phyloP scores from a whole-genome alignment of 2,329 filamentous ascomycete genomes.

The Atkinsonella hypoxylon region DNA sequence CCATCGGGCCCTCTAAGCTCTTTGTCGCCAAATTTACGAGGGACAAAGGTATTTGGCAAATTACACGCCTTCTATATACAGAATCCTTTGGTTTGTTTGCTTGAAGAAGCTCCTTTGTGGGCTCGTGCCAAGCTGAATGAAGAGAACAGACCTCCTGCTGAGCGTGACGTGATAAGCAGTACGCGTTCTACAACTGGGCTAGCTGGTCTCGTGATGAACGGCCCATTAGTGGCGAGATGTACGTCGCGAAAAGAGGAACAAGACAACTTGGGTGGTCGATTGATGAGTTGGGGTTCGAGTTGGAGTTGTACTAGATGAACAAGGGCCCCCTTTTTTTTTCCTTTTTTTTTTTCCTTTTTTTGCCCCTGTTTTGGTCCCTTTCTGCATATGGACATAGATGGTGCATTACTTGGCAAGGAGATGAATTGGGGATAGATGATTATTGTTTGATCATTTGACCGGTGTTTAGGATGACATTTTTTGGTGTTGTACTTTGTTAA shows the following conservation, averaged over 20 bases:
- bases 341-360: no score
- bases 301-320: constrained; percentile 10
- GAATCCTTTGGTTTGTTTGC: constrained; percentile 12
- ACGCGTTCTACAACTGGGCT: constrained; percentile 12
- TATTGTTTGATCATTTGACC: no score
- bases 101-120: constrained; percentile 11
- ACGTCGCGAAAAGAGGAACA: not conserved
- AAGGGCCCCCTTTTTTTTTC: no score
- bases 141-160: not conserved
- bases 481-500: no score
- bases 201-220: constrained; percentile 12
- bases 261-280: constrained; percentile 5
- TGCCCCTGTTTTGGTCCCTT: no score
- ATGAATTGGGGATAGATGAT: no score
- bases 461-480: no score
- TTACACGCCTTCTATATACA: constrained; percentile 14
- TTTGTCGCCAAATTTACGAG: constrained; percentile 21
- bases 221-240: constrained; percentile 5
- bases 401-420: no score
- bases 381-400: no score
- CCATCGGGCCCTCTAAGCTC: constrained; percentile 17
- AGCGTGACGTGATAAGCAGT: constrained; percentile 4
- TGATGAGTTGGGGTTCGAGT: constrained; percentile 12
- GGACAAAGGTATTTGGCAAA: constrained; percentile 9
- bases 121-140: constrained; percentile 1